These are phyloP conservation scores for Trametes polyzona DNA, from an alignment of 1,284 basidiomycete species.

Conservation along the genomic window DNA sequence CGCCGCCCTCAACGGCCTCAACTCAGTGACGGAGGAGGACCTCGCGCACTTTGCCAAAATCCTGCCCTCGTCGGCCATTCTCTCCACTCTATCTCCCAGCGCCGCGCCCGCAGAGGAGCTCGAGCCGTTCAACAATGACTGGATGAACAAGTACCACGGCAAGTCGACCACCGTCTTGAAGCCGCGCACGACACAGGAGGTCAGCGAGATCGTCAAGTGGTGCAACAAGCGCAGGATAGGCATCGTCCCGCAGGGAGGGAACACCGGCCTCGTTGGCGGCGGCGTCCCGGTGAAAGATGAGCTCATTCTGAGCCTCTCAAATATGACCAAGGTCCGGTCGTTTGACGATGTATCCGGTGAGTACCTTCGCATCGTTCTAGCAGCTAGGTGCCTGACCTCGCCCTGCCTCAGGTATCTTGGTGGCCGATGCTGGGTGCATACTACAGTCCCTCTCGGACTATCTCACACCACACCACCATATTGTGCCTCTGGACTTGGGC, in stretches of 20 bases:
- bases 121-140: conserved; percentile 87
- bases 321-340: conserved; percentile 85
- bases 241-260: conserved; percentile 97
- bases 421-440: conserved; percentile 91
- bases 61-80: conserved; percentile 60
- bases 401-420: conserved; percentile 59
- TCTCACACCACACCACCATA: conserved; percentile 87
- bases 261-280: conserved; percentile 98
- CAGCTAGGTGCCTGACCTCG: conserved; percentile 10
- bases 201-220: conserved; percentile 86
- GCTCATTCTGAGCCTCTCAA: conserved; percentile 83
- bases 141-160: conserved; percentile 97
- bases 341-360: conserved; percentile 92
- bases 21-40: conserved; percentile 57
- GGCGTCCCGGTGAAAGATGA: conserved; percentile 92
- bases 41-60: conserved; percentile 65
- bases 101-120: conserved; percentile 68
- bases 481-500: conserved; percentile 97
- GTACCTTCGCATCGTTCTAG: conserved; percentile 27
- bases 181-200: conserved; percentile 87
- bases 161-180: conserved; percentile 84
- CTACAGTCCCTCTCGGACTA: conserved; percentile 91
- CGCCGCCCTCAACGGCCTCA: conserved; percentile 34
- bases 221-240: conserved; percentile 82
- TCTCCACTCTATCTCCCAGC: conserved; percentile 64